Evolutionary conservation across 1,284 basidiomycete species (phyloP), one percentile per base, ranked within the genome.

Genomic region (Retiboletus fuscus): DNA sequence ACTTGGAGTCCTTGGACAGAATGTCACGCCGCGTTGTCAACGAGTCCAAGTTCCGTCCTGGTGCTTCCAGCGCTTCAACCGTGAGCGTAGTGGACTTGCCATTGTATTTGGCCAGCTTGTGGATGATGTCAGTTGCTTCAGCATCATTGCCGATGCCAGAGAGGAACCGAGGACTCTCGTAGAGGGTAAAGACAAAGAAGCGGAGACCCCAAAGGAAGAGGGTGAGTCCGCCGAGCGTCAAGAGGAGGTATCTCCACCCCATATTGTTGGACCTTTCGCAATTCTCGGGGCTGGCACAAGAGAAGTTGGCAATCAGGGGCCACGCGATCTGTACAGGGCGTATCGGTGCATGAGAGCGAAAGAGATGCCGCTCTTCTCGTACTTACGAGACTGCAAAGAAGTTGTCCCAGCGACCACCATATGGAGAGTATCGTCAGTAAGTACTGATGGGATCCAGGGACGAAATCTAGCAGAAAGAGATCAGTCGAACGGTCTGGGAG

Each of bases 321-420:
- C 88, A 88, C 3, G 86, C 85, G 46, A 87, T 80, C 85, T 82
- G 64, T 41, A 41, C n/a, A 44, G 1, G 1, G 39, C 7, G 2
- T 11, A 22, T 73, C 26, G 24, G 71, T 20, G 8, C 12, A 28
- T 39, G 44, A 46, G 55, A 39, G n/a, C 3, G 24, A 61, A 61
- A 51, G 12, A 61, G 72, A 76, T 15, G 5, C n/a, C 3, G 11
- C 4, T 8, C 22, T 57, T 73, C 72, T 30, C 76, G 67, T 22
- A 82, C 88, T 73, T 79, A 93, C 86, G 76, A 93, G 79, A 83
- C 89, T 88, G 57, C 87, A 86, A 64, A 93, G 73, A 53, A 94
- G 84, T 81, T 91, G 87, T 69, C 93, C 89, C 75, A 93, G 85
- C 7, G 87, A 87, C 91, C 92, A 93, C 90, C 90, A 93, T 30